Evolutionary conservation across 1,139 yeast species (phyloP).

Genomic region (Geotrichum cucujoidarum): DNA sequence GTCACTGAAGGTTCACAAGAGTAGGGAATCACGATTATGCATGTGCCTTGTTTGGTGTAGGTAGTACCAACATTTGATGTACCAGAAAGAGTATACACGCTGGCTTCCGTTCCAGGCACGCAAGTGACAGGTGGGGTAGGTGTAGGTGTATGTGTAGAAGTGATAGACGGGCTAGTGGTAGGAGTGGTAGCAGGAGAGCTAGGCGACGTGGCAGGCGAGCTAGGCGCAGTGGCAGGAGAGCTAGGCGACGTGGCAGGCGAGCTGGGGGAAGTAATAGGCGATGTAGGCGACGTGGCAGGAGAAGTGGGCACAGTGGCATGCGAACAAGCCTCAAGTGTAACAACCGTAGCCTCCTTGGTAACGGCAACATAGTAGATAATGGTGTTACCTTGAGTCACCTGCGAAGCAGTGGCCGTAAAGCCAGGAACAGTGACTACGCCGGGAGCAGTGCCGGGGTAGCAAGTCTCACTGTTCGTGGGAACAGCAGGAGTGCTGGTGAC

Average conservation of each 20-base stretch:
- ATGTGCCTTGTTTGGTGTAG: slow-evolving; percentile 16
- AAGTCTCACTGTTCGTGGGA: slow-evolving; percentile 13
- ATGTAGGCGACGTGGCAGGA: too few relatives aligned
- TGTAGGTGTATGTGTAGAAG: neutral
- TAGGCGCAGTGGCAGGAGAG: neutral
- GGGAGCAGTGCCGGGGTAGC: slow-evolving; percentile 19
- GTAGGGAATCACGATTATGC: slow-evolving; percentile 20
- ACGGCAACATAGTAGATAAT: neutral
- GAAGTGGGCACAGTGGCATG: slow-evolving; percentile 5
- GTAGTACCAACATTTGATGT: slow-evolving; percentile 12
- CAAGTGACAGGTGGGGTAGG: slow-evolving; percentile 6
- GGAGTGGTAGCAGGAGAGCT: neutral
- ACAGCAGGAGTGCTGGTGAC: neutral
- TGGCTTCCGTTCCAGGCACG: neutral
- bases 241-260: slow-evolving; percentile 20
- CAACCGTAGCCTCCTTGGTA: slow-evolving; percentile 9
- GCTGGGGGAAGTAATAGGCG: slow-evolving; percentile 17
- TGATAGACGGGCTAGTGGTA: neutral
- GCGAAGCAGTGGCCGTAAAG: slow-evolving; percentile 4
- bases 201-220: neutral
- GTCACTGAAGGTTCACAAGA: slow-evolving; percentile 19
- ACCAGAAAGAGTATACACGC: slow-evolving; percentile 18
- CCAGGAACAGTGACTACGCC: slow-evolving; percentile 15
- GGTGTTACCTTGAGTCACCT: slow-evolving; percentile 1
- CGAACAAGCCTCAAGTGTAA: slow-evolving; percentile 21